Percentiles rank a stretch among this genome's conserved stretches.
Conservation (phyloP, 805 yeast genomes). For the Priceomyces carsonii region DNA sequence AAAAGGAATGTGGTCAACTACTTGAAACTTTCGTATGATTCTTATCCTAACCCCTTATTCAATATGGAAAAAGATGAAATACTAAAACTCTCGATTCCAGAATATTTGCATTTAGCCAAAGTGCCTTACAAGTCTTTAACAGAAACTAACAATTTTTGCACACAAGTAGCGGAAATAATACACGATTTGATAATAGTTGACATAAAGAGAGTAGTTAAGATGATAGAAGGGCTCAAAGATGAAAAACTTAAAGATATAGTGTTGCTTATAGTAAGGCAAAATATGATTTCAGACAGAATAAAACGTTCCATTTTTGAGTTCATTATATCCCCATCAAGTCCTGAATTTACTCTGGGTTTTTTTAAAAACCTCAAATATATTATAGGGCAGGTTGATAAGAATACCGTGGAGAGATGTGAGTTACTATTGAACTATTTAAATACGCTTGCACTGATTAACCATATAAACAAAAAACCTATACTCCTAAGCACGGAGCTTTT, state of each 20-base stretch:
- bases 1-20: conserved; percentile 2
- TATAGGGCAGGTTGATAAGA: conserved; percentile 11
- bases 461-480: conserved; percentile 23
- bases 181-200: conserved; percentile 28
- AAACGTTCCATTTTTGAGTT: conserved; percentile 27
- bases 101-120: conserved; percentile 25
- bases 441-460: conserved; percentile 22
- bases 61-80: conserved; percentile 27
- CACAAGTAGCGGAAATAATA: conserved; percentile 27
- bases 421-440: conserved; percentile 26
- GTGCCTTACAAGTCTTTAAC: conserved; percentile 22
- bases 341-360: conserved; percentile 15
- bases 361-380: conserved; percentile 18
- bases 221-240: conserved; percentile 21
- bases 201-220: conserved; percentile 21
- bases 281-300: conserved; percentile 20
- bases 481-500: conserved; percentile 16
- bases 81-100: conserved; percentile 17
- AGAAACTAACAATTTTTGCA: conserved; percentile 30
- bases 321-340: conserved; percentile 23
- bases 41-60: conserved; percentile 37
- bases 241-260: conserved; percentile 17
- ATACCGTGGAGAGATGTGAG: conserved; percentile 13
- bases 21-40: conserved; percentile 16
- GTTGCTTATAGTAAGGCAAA: conserved; percentile 13